Evolutionary conservation across 208 protist species (phyloP), one percentile per base, ranked within the genome.

Genomic region (Acanthamoeba castellanii): DNA sequence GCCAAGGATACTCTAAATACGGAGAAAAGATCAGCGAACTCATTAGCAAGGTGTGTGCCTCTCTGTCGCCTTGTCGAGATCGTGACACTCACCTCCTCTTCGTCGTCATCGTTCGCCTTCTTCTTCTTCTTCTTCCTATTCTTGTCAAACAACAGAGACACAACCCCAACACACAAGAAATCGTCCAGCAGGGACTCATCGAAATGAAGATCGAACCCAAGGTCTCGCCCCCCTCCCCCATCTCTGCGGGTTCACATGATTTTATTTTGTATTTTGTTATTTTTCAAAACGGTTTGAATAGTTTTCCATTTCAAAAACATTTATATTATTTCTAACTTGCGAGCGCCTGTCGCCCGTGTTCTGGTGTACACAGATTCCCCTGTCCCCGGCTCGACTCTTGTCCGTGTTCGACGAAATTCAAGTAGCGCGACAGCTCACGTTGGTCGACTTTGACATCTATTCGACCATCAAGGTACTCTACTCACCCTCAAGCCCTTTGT

Each of bases 361-460:
- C 45, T 47, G 45, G 45, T 3, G 30, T 52, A 42, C 42, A 20
- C 30, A 89, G 82, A 89, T 89, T 89, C 82, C 82, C 18, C 47
- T 89, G 30, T 89, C 82, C 5, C 82, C 82, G 20, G 45, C 82
- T 20, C 82, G 82, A 13, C 82, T 89, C 37, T n/a, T 89, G 47
- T 89, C 82, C 5, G 82, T 89, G 42, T 89, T 89, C 25, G 82
- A 89, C 22, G 82, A 89, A 64, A 89, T 89, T 42, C 82, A 89
- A 25, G 82, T 97, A 9, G 96, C 96, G 14, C 32, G 95, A 50
- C 96, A 97, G 52, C 72, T 97, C 22, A 96, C 96, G 32, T 59
- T 97, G 2, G 95, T 97, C 30, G 96, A 97, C 27, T 97, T 97
- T 95, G 85, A 96, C 34, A 97, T 97, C 16, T 97, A 81, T 76